Percentiles rank a stretch among this genome's conserved stretches.
These are phyloP conservation scores for Rhodotorula diobovata DNA, from an alignment of 768 basidiomycete genomes.

Conservation along the genomic window DNA sequence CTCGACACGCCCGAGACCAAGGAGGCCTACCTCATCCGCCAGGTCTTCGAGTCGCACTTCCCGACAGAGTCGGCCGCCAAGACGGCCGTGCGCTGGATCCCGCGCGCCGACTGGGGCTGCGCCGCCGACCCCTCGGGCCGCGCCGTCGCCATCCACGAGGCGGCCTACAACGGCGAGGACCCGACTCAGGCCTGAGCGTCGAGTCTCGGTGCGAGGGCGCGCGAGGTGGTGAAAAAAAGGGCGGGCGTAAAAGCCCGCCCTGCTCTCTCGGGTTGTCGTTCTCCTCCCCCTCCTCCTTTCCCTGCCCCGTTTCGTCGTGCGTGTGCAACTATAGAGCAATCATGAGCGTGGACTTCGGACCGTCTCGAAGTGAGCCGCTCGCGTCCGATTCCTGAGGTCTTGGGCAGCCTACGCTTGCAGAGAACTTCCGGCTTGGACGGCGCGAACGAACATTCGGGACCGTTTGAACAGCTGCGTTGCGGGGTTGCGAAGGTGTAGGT, in stretches of 20 bases:
- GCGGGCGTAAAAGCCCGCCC: too few relatives aligned
- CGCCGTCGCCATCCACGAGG: conserved; percentile 90
- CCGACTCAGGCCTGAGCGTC: conserved; percentile 2
- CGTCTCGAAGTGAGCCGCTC: too few relatives aligned
- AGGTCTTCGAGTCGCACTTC: conserved; percentile 84
- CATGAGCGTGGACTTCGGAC: too few relatives aligned
- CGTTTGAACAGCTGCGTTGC: too few relatives aligned
- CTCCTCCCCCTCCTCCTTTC: too few relatives aligned
- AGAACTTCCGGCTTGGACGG: too few relatives aligned
- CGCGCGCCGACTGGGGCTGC: conserved; percentile 82
- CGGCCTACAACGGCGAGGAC: conserved; percentile 61
- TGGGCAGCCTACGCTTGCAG: too few relatives aligned
- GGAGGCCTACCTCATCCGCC: conserved; percentile 88
- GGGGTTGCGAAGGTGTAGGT: too few relatives aligned
- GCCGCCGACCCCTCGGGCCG: conserved; percentile 88
- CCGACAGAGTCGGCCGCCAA: conserved; percentile 75
- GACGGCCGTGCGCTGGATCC: conserved; percentile 76
- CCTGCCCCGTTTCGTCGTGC: too few relatives aligned
- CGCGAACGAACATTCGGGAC: too few relatives aligned
- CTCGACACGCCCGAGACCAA: conserved; percentile 86
- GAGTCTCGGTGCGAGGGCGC: background rate
- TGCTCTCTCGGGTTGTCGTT: background rate
- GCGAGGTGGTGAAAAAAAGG: background rate
- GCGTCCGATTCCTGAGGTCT: too few relatives aligned
- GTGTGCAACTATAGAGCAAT: too few relatives aligned